Evolutionary conservation across 257 asterid species (phyloP), one percentile per base, ranked within the genome.

Genomic region (Knoxia roxburghii): DNA sequence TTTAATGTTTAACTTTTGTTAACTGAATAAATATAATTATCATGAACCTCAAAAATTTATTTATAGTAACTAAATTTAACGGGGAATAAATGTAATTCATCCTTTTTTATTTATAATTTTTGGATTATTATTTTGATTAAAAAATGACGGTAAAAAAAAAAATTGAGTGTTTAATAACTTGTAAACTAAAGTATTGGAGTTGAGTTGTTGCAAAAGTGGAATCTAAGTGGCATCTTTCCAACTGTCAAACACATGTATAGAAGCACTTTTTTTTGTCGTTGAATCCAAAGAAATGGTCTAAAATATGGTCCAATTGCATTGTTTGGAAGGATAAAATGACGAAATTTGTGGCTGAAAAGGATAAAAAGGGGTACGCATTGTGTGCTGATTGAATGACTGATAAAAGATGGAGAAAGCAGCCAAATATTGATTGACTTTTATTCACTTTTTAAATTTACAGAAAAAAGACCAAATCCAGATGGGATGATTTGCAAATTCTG

Each of bases 231-330:
- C 37, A 32, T 54, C n/a, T 21, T 46, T 13, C 23, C 65, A 68
- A 56, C 49, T 14, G 48, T 33, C 49, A 46, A 40, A 13, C 35
- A 46, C 35, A 10, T 58, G 39, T 68, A n/a, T 57, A 29, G 49
- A 14, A 35, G 37, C n/a, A 11, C 51, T 26, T 67, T 35, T 15
- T 18, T 41, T 46, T 46, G 13, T 15, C 9, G 4, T 37, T 37
- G 4, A 3, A 15, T 37, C 35, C 40, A 37, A 50, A n/a, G n/a
- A n/a, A n/a, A 48, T 24, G 37, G 32, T 33, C 66, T 23, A 68
- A 30, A 15, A 35, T 39, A 55, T 24, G 35, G n/a, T 40, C 58
- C 58, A 40, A 23, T 63, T 54, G 75, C 60, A 21, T 29, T 63
- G 40, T 1, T 71, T n/a, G 32, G n/a, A 41, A 40, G 63, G 17